Base-by-base conservation (phyloP, 2,329 filamentous ascomycete species). In the Ophiostoma sp. region DNA sequence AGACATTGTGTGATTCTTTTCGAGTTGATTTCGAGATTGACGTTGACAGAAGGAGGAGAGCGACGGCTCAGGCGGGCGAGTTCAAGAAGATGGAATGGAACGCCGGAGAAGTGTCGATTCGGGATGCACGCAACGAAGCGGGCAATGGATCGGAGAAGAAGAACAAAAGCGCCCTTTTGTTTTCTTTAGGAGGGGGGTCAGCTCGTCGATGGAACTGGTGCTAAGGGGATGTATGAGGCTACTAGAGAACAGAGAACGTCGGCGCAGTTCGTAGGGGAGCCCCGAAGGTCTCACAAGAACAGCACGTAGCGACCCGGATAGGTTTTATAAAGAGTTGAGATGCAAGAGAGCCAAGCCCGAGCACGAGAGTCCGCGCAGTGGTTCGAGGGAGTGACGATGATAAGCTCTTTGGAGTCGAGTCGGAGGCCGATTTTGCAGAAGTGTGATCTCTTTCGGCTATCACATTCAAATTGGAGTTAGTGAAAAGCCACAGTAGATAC, bases 121-220 rank as follows among this genome's bases (percentile, higher is more conserved):
- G 2, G 7, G 2, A 18, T 63, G n/a, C 62, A 64, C 63, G 63
- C 63, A 64, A 18, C 41, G 42, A 64, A 64, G 63, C 63, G 42
- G 38, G 63, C 63, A 63, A n/a, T 16, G 40, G 63, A 47, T 47
- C 63, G 42, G 41, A 36, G 36, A 62, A 42, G 60, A 38, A 45
- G 11, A 64, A 64, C n/a, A 64, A 36, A 64, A 64, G 63, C 63
- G 63, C 63, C 63, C 63, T 64, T 45, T 64, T 64, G 62, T 27
- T 64, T 27, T 60, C 27, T 27, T 63, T 41, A 4, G 11, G 60
- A 16, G 36, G n/a, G 12, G 55, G 27, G 45, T 16, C n/a, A 16
- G 45, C 45, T 47, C 45, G 45, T 47, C 7, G 55, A n/a, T 9
- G 12, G 27, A 62, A 40, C 12, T 38, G 27, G 12, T n/a, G n/a